Conservation (phyloP, 129 eudicot genomes). For the Artemisia annua region DNA sequence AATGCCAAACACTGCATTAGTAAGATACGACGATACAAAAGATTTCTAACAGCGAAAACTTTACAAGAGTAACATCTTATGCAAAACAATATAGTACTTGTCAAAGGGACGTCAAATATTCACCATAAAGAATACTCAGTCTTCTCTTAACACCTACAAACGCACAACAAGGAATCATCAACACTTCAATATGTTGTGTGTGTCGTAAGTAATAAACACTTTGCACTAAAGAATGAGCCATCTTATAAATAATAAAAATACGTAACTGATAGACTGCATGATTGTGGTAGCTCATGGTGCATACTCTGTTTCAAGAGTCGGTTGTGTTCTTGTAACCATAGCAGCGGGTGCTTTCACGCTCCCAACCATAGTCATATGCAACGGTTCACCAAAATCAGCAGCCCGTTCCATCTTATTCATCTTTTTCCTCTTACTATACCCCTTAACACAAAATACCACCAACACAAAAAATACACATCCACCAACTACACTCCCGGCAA, state of each 20-base stretch:
- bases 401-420: constrained; percentile 74
- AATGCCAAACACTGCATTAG: background rate
- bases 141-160: constrained; percentile 8
- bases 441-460: constrained; percentile 42
- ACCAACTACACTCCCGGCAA: constrained; percentile 59
- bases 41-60: background rate
- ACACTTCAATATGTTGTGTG: constrained; percentile 17
- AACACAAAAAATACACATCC: constrained; percentile 58
- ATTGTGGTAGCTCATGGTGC: constrained; percentile 42
- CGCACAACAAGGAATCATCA: constrained; percentile 11
- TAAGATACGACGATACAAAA: background rate
- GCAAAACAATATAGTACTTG: constrained; percentile 31
- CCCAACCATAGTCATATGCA: constrained; percentile 67
- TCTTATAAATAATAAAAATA: constrained; percentile 32
- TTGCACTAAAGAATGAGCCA: constrained; percentile 25
- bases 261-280: constrained; percentile 12
- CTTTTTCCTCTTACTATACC: constrained; percentile 44
- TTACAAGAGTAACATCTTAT: background rate
- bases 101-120: constrained; percentile 29
- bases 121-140: constrained; percentile 26
- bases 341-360: constrained; percentile 85
- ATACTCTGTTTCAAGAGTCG: constrained; percentile 77
- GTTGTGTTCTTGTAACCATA: constrained; percentile 73
- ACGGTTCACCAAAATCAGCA: constrained; percentile 72
- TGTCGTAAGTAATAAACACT: constrained; percentile 22